These are phyloP conservation scores for Hyphopichia wangnamkhiaoensis DNA, from an alignment of 1,139 yeast species.

Conservation along the genomic window DNA sequence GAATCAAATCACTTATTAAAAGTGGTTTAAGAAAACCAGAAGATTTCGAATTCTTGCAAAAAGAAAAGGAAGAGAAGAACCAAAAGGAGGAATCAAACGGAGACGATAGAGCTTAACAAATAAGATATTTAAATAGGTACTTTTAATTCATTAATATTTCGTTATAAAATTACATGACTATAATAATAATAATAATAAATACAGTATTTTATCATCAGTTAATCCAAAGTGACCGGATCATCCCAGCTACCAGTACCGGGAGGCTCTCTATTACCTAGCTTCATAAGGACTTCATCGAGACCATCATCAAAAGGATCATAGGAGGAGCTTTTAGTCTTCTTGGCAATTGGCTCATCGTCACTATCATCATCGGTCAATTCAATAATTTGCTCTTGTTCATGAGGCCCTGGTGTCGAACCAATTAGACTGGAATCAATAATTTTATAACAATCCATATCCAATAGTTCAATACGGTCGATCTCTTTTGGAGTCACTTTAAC, in stretches of 20 bases:
- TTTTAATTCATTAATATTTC: not conserved
- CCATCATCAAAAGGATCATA: constrained; percentile 24
- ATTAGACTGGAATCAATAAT: constrained; percentile 23
- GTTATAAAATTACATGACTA: not conserved
- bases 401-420: constrained; percentile 2
- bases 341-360: constrained; percentile 4
- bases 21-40: constrained; percentile 11
- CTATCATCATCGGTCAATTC: constrained; percentile 29
- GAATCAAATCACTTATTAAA: constrained; percentile 17
- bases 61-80: not conserved
- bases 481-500: constrained; percentile 40
- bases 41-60: constrained; percentile 1
- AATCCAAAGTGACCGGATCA: constrained; percentile 37
- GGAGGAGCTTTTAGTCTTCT: constrained; percentile 4
- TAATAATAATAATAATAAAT: not conserved
- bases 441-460: constrained; percentile 37
- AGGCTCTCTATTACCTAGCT: constrained; percentile 8
- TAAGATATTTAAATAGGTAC: too few species aligned
- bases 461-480: constrained; percentile 37
- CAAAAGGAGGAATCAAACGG: not conserved
- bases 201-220: constrained; percentile 1
- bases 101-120: not conserved
- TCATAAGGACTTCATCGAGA: constrained; percentile 19
- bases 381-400: constrained; percentile 24
- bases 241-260: constrained; percentile 41